Percentiles rank a stretch among this genome's conserved stretches.
phyloP scores from a whole-genome alignment of 495 filamentous ascomycete genomes.

The Penicilliopsis zonata region DNA sequence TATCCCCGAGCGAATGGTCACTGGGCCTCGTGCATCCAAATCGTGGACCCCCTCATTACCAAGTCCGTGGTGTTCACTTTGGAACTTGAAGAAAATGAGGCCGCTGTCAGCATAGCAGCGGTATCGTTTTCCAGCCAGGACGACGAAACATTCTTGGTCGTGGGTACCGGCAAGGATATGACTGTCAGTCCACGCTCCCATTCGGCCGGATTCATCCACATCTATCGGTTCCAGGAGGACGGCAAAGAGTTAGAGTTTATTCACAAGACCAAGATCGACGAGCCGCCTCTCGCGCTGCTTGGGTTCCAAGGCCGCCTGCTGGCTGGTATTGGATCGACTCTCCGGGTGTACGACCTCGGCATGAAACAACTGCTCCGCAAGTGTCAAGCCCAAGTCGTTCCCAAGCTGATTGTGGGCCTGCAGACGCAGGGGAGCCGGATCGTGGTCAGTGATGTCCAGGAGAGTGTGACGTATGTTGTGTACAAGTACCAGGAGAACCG shows the following conservation, averaged over 20 bases:
- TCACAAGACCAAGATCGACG: constrained; percentile 86
- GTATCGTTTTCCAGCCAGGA: constrained; percentile 81
- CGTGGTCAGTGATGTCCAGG: constrained; percentile 80
- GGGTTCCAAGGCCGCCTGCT: constrained; percentile 85
- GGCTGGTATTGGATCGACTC: constrained; percentile 68
- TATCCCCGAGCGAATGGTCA: constrained; percentile 71
- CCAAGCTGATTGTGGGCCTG: constrained; percentile 73
- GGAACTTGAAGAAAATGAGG: constrained; percentile 81
- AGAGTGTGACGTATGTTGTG: constrained; percentile 81
- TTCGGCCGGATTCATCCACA: constrained; percentile 73
- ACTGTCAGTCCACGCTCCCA: constrained; percentile 60
- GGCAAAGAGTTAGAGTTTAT: constrained; percentile 84
- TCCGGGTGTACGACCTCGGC: constrained; percentile 84
- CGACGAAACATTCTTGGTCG: constrained; percentile 78
- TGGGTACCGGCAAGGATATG: constrained; percentile 90
- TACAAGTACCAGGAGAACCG: constrained; percentile 89
- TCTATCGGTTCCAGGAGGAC: constrained; percentile 82
- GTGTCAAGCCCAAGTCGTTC: constrained; percentile 65
- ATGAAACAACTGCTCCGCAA: constrained; percentile 86
- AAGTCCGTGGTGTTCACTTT: constrained; percentile 63
- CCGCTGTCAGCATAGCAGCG: constrained; percentile 72
- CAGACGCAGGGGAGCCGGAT: constrained; percentile 89
- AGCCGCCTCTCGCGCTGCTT: constrained; percentile 78
- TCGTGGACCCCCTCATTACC: constrained; percentile 70
- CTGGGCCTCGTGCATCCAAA: constrained; percentile 90